phyloP scores from a whole-genome alignment of 1,284 basidiomycete genomes.

The Sphagnurus paluster region DNA sequence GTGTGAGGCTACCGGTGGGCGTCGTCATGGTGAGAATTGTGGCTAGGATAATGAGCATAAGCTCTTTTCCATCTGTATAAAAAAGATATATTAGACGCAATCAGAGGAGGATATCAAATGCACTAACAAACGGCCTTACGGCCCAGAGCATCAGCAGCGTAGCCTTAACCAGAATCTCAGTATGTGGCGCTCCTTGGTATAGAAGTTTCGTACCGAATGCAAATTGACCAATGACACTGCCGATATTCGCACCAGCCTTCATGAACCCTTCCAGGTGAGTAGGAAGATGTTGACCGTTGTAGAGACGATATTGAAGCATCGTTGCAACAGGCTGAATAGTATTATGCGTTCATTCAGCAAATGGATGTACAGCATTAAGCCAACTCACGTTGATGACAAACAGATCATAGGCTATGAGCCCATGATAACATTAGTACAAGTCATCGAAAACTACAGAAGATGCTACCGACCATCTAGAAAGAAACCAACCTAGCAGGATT shows the following conservation, averaged over 20 bases:
- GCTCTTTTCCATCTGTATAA: constrained; percentile 65
- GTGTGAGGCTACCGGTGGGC: constrained; percentile 39
- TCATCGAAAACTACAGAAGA: background rate
- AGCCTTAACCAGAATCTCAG: constrained; percentile 18
- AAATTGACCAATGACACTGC: constrained; percentile 76
- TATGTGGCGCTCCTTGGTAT: background rate
- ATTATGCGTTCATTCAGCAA: background rate
- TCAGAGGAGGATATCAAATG: constrained; percentile 15
- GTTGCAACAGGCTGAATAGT: constrained; percentile 60
- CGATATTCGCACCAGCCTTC: constrained; percentile 73
- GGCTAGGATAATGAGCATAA: constrained; percentile 76
- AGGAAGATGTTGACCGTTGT: constrained; percentile 54
- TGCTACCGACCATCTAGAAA: constrained; percentile 58
- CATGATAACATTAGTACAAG: too few species aligned
- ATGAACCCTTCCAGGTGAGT: constrained; percentile 60
- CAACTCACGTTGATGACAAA: constrained; percentile 73
- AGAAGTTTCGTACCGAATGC: constrained; percentile 45
- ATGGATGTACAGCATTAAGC: background rate
- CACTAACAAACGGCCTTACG: constrained; percentile 64
- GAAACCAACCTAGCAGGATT: constrained; percentile 54
- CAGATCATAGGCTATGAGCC: constrained; percentile 61
- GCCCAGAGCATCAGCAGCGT: constrained; percentile 67
- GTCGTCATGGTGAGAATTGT: constrained; percentile 59
- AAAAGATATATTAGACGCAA: constrained; percentile 22
- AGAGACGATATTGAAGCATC: constrained; percentile 76